Conservation (phyloP, 2,329 filamentous ascomycete genomes). For the Calonectria pauciramosa region DNA sequence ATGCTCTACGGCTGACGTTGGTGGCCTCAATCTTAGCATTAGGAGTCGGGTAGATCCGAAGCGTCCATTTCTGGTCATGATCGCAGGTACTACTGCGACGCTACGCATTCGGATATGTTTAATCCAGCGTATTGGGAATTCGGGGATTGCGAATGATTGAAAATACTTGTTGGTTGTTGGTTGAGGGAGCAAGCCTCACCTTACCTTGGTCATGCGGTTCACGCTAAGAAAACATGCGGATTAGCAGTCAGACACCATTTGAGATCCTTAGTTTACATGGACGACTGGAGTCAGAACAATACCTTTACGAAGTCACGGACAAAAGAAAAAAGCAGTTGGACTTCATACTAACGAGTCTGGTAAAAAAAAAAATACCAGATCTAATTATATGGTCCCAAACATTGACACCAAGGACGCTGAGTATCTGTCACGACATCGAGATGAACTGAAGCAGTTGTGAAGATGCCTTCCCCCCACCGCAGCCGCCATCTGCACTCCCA, state of each 20-base stretch:
- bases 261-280: too few relatives aligned
- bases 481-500: neutral
- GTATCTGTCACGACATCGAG: neutral
- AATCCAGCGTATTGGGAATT: neutral
- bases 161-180: neutral
- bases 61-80: neutral
- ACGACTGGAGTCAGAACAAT: neutral
- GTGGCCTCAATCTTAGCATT: neutral
- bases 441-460: neutral
- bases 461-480: neutral
- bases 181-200: neutral
- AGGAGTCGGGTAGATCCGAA: conserved; percentile 5
- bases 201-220: neutral
- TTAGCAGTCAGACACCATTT: neutral
- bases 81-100: neutral
- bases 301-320: too few relatives aligned
- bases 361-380: too few relatives aligned
- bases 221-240: neutral
- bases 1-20: neutral
- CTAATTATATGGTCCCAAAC: too few relatives aligned
- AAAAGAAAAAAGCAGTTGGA: neutral
- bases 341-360: too few relatives aligned
- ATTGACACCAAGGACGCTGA: neutral
- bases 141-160: too few relatives aligned
- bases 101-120: neutral